phyloP scores from a whole-genome alignment of 2,329 filamentous ascomycete species.

The Dactylellina cionopaga region DNA sequence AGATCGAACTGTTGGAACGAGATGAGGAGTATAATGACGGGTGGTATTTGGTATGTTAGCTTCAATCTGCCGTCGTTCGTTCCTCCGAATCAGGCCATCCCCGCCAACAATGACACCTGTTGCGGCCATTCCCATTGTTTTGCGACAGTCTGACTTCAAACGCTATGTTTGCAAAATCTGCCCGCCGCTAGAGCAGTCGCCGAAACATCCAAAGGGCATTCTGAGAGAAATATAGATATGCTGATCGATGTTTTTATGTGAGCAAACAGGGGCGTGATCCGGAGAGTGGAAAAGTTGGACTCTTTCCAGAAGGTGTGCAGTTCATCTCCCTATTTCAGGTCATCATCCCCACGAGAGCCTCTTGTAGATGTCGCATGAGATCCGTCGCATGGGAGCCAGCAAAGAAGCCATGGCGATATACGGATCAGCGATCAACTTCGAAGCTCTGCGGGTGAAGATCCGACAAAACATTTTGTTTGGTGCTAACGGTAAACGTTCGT shows the following conservation, averaged over 20 bases:
- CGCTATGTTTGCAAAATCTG: neutral
- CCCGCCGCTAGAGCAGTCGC: conserved; percentile 18
- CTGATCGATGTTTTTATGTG: conserved; percentile 36
- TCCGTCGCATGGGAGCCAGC: conserved; percentile 13
- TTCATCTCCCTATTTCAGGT: conserved; percentile 47
- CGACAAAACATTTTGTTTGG: conserved; percentile 48
- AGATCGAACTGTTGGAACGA: conserved; percentile 82
- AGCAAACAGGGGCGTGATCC: conserved; percentile 71
- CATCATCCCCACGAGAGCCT: conserved; percentile 55
- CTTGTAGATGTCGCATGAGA: conserved; percentile 31
- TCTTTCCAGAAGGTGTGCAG: conserved; percentile 81
- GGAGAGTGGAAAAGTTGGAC: conserved; percentile 76
- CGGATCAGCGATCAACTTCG: conserved; percentile 49
- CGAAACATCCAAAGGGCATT: conserved; percentile 11
- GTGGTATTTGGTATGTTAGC: conserved; percentile 72
- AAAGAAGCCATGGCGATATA: conserved; percentile 29
- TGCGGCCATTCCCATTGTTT: conserved; percentile 48
- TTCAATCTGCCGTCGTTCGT: conserved; percentile 18
- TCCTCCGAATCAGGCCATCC: conserved; percentile 30
- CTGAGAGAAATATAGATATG: conserved; percentile 46
- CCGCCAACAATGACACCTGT: conserved; percentile 36
- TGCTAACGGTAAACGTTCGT: conserved; percentile 38
- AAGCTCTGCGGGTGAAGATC: conserved; percentile 46
- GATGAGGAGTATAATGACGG: conserved; percentile 91
- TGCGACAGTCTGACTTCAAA: conserved; percentile 25